phyloP scores from a whole-genome alignment of 345 rosid species.

The Brassica nigra region DNA sequence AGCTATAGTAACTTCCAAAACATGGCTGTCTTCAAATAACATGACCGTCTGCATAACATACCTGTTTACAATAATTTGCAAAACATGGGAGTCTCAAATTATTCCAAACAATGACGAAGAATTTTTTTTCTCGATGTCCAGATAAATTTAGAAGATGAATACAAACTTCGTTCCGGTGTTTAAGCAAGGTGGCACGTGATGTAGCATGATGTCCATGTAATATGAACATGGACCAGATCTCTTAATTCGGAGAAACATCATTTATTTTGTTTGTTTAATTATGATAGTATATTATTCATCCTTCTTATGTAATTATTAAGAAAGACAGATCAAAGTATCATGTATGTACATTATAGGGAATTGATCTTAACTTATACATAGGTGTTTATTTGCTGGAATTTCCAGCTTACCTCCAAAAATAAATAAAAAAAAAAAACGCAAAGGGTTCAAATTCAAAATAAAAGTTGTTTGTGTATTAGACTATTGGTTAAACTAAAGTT shows the following conservation, averaged over 20 bases:
- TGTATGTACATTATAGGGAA: background rate
- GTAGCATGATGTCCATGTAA: conserved; percentile 2
- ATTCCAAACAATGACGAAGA: background rate
- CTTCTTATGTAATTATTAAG: conserved; percentile 20
- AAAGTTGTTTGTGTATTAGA: background rate
- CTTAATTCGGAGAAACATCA: conserved; percentile 29
- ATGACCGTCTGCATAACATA: background rate
- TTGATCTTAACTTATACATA: background rate
- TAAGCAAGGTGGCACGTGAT: conserved; percentile 36
- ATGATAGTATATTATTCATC: background rate
- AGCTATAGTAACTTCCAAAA: background rate
- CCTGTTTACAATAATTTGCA: conserved; percentile 2
- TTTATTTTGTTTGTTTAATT: background rate
- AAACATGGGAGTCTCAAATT: background rate
- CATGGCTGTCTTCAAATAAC: background rate
- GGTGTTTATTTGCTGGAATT: conserved; percentile 7
- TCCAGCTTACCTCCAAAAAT: background rate
- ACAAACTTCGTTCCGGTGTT: conserved; percentile 16
- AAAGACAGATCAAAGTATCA: conserved; percentile 29
- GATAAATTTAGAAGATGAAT: background rate
- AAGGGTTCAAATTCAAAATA: background rate
- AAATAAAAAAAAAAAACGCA: background rate
- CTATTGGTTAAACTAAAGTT: background rate
- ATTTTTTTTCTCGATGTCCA: background rate
- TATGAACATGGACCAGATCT: conserved; percentile 36